Evolutionary conservation across 352 stramenopile genomes (phyloP), one percentile per base, ranked within the genome.

Genomic region (Achlya hypogyna): DNA sequence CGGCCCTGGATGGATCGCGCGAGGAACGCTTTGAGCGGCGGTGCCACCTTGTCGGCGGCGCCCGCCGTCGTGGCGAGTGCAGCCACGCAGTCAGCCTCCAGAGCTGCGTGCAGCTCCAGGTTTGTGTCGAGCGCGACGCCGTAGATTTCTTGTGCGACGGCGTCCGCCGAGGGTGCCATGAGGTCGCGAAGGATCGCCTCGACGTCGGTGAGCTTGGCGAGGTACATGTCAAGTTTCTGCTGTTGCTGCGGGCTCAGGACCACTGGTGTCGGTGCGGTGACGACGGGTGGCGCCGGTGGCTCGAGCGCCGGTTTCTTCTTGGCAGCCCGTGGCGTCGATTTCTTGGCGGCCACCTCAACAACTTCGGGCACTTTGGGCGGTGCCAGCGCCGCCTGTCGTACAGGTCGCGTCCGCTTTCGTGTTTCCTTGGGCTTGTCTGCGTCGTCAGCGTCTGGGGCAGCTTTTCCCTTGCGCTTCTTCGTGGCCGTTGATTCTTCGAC

Each of bases 161-260:
- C 65, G 45, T 86, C 76, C 8, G 22, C 71, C 69, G 10, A 49
- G 40, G 22, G 43, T 72, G 27, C 74, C 65, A 8, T 65, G 38
- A 12, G 65, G 28, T 27, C 79, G 52, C 16, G 88, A 65, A 22
- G 77, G 63, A 16, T 63, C 70, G 53, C 79, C 63, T 16, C 65
- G 65, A 91, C 71, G 40, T 90, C 83, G n/a, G 87, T 74, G 18
- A 87, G 84, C 67, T 92, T 91, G 29, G 85, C 69, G 49, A 84
- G 75, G 52, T 91, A 94, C 23, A 72, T 84, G 51, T 86, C 79
- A 23, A 93, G 73, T 14, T 84, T 75, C 1, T 84, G 80, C 45
- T 88, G 77, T 43, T 84, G 71, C 3, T 73, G 72, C 3, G 82
- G 79, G 64, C 89, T 79, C 25, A 88, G 65, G 20, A 73, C 72